These are phyloP conservation scores for Colletotrichum sp. DNA, from an alignment of 2,329 filamentous ascomycete species.

Conservation along the genomic window DNA sequence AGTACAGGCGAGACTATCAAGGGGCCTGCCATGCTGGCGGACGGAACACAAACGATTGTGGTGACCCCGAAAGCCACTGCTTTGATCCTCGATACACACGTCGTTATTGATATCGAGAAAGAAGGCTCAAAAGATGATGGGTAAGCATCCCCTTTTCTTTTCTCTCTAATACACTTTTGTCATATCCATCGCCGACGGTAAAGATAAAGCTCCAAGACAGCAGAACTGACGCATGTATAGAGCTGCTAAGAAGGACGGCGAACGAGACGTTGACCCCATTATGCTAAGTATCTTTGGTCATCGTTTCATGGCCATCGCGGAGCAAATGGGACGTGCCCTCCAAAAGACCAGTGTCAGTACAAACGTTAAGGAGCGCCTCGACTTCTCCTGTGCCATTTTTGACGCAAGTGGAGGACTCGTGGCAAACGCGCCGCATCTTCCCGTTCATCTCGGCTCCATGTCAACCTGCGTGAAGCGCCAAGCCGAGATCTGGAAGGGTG, in stretches of 20 bases:
- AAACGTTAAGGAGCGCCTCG: conserved; percentile 82
- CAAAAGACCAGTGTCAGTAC: conserved; percentile 84
- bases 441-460: conserved; percentile 84
- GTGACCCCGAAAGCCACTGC: conserved; percentile 81
- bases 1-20: conserved; percentile 72
- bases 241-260: conserved; percentile 20
- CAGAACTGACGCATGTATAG: conserved; percentile 14
- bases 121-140: conserved; percentile 38
- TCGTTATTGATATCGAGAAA: conserved; percentile 82
- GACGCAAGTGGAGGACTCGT: conserved; percentile 77
- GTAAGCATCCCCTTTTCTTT: conserved; percentile 14
- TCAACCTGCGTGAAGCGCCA: conserved; percentile 81
- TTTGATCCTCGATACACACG: conserved; percentile 81
- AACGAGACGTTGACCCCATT: conserved; percentile 66
- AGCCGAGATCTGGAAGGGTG: conserved; percentile 79
- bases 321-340: conserved; percentile 81
- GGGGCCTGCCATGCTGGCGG: conserved; percentile 86
- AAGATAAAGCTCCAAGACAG: conserved; percentile 2
- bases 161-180: neutral
- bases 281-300: conserved; percentile 82
- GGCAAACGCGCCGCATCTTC: conserved; percentile 80
- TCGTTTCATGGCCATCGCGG: conserved; percentile 85
- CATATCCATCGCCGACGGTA: conserved; percentile 17
- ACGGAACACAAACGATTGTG: conserved; percentile 90
- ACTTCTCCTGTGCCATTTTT: conserved; percentile 84